A percentile compares a stretch with the other conserved stretches of the same genome.
Conservation (phyloP, 768 basidiomycete species). For the Serpula lacrymans region DNA sequence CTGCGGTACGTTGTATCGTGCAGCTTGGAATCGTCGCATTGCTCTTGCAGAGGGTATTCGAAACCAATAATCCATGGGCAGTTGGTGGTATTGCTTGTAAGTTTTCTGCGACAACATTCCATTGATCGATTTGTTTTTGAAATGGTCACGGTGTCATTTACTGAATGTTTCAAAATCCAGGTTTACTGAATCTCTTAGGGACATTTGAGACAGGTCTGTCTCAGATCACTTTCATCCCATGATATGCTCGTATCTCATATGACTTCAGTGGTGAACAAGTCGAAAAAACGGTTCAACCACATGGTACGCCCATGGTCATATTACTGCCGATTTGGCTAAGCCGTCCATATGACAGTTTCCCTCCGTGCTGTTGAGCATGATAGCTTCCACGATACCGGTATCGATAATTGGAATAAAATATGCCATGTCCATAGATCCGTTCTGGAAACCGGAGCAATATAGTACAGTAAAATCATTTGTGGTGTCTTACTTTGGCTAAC, state of each 20-base stretch:
- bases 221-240: background rate
- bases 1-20: slow-evolving; percentile 70
- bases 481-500: too few species aligned
- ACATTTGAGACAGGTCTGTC: slow-evolving; percentile 70
- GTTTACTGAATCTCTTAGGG: slow-evolving; percentile 70
- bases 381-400: slow-evolving; percentile 75
- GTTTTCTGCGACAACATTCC: too few species aligned
- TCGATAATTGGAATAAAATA: slow-evolving; percentile 72
- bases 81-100: slow-evolving; percentile 71
- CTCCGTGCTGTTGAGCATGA: slow-evolving; percentile 61
- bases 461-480: slow-evolving; percentile 39
- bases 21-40: slow-evolving; percentile 76
- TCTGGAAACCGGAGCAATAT: slow-evolving; percentile 83
- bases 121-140: too few species aligned
- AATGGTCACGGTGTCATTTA: too few species aligned
- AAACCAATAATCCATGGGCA: slow-evolving; percentile 68
- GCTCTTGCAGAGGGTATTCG: slow-evolving; percentile 70
- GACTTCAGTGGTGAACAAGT: slow-evolving; percentile 68
- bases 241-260: background rate
- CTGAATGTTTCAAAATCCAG: slow-evolving; percentile 33
- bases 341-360: slow-evolving; percentile 44
- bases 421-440: slow-evolving; percentile 73
- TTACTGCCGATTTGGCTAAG: slow-evolving; percentile 9
- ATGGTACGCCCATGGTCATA: slow-evolving; percentile 51
- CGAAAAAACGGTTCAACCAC: slow-evolving; percentile 62